phyloP scores from a whole-genome alignment of 768 basidiomycete species.

The Russula sp. region DNA sequence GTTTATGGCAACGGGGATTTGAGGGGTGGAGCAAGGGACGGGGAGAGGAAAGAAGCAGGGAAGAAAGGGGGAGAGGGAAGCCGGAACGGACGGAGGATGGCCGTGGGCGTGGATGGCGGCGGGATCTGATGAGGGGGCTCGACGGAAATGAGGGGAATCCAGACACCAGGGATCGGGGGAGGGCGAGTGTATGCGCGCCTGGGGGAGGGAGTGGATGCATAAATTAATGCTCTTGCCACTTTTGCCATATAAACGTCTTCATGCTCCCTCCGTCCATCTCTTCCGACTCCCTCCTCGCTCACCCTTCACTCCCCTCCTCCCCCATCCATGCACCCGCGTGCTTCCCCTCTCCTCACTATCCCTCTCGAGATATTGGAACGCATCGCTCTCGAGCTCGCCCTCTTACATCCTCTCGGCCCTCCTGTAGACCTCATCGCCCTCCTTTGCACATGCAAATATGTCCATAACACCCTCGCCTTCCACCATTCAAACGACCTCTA shows the following conservation, averaged over 20 bases:
- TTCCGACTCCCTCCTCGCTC: conserved; percentile 4
- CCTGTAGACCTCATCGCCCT: conserved; percentile 44
- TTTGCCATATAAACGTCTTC: conserved; percentile 14
- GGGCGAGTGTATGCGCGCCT: background rate
- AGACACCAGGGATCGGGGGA: background rate
- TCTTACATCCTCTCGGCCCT: conserved; percentile 36
- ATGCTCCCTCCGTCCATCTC: conserved; percentile 10
- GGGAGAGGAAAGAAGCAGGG: background rate
- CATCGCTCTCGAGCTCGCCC: conserved; percentile 44
- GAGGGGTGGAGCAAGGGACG: background rate
- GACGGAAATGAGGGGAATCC: conserved; percentile 15
- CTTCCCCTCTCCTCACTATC: conserved; percentile 26
- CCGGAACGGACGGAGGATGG: conserved; percentile 4
- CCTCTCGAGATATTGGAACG: conserved; percentile 41
- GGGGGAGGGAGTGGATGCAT: background rate
- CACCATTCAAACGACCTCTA: conserved; percentile 36
- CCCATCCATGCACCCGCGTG: background rate
- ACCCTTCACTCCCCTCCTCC: background rate
- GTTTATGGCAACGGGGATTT: conserved; percentile 12
- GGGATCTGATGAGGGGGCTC: background rate
- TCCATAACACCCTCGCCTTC: conserved; percentile 33
- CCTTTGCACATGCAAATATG: conserved; percentile 35
- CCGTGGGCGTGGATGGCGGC: background rate
- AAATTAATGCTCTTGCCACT: conserved; percentile 8
- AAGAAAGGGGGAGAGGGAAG: background rate